Percentiles rank a stretch among this genome's conserved stretches.
phyloP scores from a whole-genome alignment of 495 filamentous ascomycete genomes.

The Aspergillus heteromorphus region DNA sequence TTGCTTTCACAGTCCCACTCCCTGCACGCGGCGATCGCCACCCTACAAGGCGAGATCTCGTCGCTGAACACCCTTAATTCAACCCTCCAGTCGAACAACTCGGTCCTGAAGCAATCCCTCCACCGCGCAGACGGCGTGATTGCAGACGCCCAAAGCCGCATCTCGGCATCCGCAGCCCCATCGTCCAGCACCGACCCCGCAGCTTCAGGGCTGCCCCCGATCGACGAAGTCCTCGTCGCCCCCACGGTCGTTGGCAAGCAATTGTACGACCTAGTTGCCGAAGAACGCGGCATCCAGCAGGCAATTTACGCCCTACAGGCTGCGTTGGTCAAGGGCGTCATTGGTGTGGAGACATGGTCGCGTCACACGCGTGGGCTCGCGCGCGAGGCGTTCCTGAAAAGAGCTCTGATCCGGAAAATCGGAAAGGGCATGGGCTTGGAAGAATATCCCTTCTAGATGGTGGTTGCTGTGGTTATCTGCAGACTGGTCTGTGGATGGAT shows the following conservation, averaged over 20 bases:
- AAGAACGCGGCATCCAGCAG: constrained; percentile 78
- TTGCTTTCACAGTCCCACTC: constrained; percentile 75
- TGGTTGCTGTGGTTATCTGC: not conserved
- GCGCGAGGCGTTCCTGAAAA: constrained; percentile 85
- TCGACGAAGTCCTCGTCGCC: constrained; percentile 90
- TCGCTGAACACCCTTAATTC: constrained; percentile 62
- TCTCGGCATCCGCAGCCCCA: constrained; percentile 19
- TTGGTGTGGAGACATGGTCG: constrained; percentile 77
- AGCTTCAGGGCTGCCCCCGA: constrained; percentile 49
- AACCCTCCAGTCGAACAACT: constrained; percentile 69
- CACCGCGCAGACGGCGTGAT: constrained; percentile 76
- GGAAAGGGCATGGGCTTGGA: constrained; percentile 73
- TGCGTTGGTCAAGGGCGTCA: constrained; percentile 74
- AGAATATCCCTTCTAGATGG: constrained; percentile 11
- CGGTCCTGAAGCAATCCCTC: constrained; percentile 69
- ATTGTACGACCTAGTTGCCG: constrained; percentile 79
- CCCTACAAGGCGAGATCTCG: constrained; percentile 65
- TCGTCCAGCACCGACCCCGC: constrained; percentile 33
- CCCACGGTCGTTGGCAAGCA: constrained; percentile 90
- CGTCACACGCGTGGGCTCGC: constrained; percentile 75
- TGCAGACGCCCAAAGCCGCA: constrained; percentile 48
- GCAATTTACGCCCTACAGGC: constrained; percentile 78
- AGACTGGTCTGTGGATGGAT: not conserved
- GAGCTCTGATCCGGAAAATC: constrained; percentile 86
- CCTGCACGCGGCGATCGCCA: constrained; percentile 59